Evolutionary conservation across 257 asterid species (phyloP), one percentile per base, ranked within the genome.

Genomic region (Nicotiana tabacum): DNA sequence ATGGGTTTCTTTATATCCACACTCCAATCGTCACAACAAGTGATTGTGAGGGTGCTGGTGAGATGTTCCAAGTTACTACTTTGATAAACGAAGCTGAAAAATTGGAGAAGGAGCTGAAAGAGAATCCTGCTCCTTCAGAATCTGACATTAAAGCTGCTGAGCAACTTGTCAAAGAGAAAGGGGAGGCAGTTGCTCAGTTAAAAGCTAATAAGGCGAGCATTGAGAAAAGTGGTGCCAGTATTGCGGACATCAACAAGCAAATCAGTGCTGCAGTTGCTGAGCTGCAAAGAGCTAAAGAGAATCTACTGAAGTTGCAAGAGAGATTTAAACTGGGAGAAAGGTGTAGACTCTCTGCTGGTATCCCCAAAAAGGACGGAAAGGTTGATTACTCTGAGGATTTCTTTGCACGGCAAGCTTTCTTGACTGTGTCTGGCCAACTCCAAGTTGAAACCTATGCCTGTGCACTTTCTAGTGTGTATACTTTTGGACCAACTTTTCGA

Each of bases 31-130:
- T 96, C 78, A 94, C 99, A 35, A 94, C 99, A 56, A 96, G 98
- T 87, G 99, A 96, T 84, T 96, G 99, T 82, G 99, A 96, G 91
- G 99, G 99, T 79, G 99, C 99, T 27, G 99, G 99, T n/a, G 99
- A 96, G 91, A 96, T 96, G 99, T 96, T 96, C 83, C 98, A 96
- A 89, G 99, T 94, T 84, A 94, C 99, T 35, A 91, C 97, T 58
- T 57, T 94, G 66, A 57, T 96, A 21, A 89, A 68, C 27, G 96
- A 91, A 21, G 95, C 93, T 4, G 99, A 96, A 80, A 94, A 89
- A 83, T 78, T 92, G 79, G 98, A 90, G 91, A 94, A 89, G 90
- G 98, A 96, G 18, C 85, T 96, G 84, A 92, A 87, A 82, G 94
- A 91, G 80, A 88, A 83, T 81, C 95, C 95, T 53, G 84, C 94